These are phyloP conservation scores for Litchi chinensis DNA, from an alignment of 345 rosid species.

Conservation along the genomic window DNA sequence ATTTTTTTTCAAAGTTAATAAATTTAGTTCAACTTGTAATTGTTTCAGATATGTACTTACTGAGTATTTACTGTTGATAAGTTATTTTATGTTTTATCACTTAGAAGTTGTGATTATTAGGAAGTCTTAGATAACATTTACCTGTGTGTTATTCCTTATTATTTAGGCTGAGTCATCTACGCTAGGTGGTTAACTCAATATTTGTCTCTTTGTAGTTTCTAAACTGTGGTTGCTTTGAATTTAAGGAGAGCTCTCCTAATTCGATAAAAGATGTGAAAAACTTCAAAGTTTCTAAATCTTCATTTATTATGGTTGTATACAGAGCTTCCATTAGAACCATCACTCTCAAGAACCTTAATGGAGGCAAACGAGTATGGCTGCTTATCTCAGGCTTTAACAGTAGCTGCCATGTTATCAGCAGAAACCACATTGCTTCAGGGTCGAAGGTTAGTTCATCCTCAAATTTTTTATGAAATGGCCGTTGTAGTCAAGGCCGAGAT, in stretches of 20 bases:
- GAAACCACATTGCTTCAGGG: constrained; percentile 82
- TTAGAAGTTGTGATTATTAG: too few species aligned
- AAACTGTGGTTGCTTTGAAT: too few species aligned
- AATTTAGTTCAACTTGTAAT: not conserved
- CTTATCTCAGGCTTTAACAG: constrained; percentile 90
- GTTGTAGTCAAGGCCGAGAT: not conserved
- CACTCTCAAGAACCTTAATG: constrained; percentile 87
- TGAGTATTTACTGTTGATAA: not conserved
- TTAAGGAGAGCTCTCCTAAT: too few species aligned
- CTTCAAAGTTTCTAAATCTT: too few species aligned
- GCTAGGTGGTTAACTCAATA: too few species aligned
- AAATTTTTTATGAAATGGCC: not conserved
- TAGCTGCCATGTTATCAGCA: constrained; percentile 93
- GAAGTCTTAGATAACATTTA: too few species aligned
- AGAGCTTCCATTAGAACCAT: constrained; percentile 98
- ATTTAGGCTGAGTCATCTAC: too few species aligned
- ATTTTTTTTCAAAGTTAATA: too few species aligned
- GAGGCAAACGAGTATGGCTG: constrained; percentile 86
- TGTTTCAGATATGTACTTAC: constrained; percentile 15
- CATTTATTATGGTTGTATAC: constrained; percentile 35
- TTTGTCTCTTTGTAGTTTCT: too few species aligned
- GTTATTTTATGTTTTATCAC: too few species aligned
- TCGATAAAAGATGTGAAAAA: too few species aligned
- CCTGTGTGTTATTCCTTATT: too few species aligned
- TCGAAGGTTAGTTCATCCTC: constrained; percentile 58